These are phyloP conservation scores for Teunomyces pallodes DNA, from an alignment of 805 yeast species.

Conservation along the genomic window DNA sequence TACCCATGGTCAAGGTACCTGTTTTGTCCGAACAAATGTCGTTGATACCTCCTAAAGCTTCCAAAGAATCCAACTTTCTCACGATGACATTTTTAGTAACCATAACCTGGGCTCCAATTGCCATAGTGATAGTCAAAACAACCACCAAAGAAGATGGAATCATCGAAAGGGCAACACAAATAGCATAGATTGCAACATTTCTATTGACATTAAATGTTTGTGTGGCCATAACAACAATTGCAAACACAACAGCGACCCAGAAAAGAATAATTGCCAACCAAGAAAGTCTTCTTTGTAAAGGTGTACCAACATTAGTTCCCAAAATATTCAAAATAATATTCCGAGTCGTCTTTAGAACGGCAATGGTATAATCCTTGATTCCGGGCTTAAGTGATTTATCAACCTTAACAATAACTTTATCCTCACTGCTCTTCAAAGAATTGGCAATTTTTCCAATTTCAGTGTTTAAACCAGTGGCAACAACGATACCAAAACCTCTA, in stretches of 20 bases:
- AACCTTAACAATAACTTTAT: constrained; percentile 24
- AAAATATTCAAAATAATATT: constrained; percentile 45
- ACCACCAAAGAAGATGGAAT: constrained; percentile 39
- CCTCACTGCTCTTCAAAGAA: constrained; percentile 24
- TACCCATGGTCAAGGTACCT: constrained; percentile 39
- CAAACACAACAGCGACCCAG: constrained; percentile 42
- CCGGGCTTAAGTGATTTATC: constrained; percentile 37
- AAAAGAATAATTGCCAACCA: constrained; percentile 51
- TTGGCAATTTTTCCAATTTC: constrained; percentile 43
- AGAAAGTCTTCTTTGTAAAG: constrained; percentile 44
- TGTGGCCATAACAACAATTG: constrained; percentile 38
- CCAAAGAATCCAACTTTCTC: constrained; percentile 35
- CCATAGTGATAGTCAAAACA: constrained; percentile 40
- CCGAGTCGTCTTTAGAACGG: constrained; percentile 34
- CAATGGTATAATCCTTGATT: constrained; percentile 35
- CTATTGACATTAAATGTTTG: constrained; percentile 31
- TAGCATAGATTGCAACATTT: constrained; percentile 39
- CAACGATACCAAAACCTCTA: constrained; percentile 39
- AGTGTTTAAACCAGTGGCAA: constrained; percentile 37
- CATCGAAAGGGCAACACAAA: constrained; percentile 41
- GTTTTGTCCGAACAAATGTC: constrained; percentile 93
- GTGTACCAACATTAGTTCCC: constrained; percentile 48
- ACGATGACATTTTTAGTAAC: constrained; percentile 35
- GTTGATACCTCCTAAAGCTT: constrained; percentile 38
- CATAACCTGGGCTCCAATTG: constrained; percentile 41